Conservation (phyloP, 192 early-diverging fungal genomes). For the Backusella psychrophila region DNA sequence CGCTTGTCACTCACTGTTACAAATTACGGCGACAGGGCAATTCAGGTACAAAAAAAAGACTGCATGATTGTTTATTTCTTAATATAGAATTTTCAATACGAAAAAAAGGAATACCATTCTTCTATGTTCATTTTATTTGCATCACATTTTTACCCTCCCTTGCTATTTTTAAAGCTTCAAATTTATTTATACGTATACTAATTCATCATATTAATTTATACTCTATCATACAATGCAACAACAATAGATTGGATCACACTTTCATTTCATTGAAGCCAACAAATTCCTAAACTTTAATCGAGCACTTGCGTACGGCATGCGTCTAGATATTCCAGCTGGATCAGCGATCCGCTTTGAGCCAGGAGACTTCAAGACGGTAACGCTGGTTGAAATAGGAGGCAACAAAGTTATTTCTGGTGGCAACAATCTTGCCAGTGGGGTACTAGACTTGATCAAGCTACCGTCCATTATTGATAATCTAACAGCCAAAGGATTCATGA, state of each 20-base stretch:
- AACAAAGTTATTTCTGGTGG: conserved; percentile 79
- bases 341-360: conserved; percentile 95
- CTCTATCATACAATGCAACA: not conserved
- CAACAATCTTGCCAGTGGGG: conserved; percentile 75
- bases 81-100: not conserved
- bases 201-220: not conserved
- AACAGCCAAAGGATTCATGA: conserved; percentile 52
- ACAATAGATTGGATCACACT: conserved; percentile 86
- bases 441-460: conserved; percentile 48
- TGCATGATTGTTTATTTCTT: conserved; percentile 8
- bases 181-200: not conserved
- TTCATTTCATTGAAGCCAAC: conserved; percentile 94
- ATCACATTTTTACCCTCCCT: not conserved
- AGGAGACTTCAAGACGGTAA: conserved; percentile 82
- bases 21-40: conserved; percentile 91
- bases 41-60: conserved; percentile 58
- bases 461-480: conserved; percentile 52
- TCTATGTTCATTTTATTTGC: not conserved
- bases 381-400: conserved; percentile 82
- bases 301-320: conserved; percentile 72
- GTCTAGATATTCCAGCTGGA: conserved; percentile 93
- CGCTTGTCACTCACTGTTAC: conserved; percentile 71
- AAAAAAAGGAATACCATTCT: conserved; percentile 4
- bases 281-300: conserved; percentile 80
- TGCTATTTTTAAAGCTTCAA: not conserved